Conservation (phyloP, 2,329 filamentous ascomycete species). For the Cordyceps fumosorosea region DNA sequence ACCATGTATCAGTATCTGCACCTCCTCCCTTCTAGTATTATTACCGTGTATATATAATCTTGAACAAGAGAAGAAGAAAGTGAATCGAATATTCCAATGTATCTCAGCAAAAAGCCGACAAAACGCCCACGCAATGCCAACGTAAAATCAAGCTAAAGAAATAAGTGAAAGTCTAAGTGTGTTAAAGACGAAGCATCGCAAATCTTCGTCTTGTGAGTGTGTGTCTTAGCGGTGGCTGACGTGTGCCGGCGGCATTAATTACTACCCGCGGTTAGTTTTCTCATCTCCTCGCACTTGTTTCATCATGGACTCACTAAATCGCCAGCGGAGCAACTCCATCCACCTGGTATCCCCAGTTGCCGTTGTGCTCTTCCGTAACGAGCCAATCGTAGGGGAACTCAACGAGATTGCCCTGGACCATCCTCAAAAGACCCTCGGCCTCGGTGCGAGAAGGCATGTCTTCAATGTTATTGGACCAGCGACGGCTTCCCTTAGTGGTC, state of each 20-base stretch:
- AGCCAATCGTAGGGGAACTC: slow-evolving; percentile 96
- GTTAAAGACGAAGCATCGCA: neutral
- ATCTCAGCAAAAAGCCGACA: neutral
- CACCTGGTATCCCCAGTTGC: slow-evolving; percentile 95
- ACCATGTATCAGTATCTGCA: neutral
- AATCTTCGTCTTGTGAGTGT: neutral
- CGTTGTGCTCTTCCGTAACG: slow-evolving; percentile 80
- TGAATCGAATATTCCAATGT: neutral
- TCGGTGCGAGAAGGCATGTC: slow-evolving; percentile 70
- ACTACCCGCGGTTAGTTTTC: neutral
- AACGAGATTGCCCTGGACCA: slow-evolving; percentile 84
- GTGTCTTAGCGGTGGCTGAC: neutral
- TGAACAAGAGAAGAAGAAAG: slow-evolving; percentile 7
- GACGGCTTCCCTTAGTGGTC: slow-evolving; percentile 62
- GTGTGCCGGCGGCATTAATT: neutral
- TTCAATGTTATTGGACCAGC: slow-evolving; percentile 56
- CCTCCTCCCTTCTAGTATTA: neutral
- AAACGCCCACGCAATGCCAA: slow-evolving; percentile 6
- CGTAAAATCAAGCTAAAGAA: neutral
- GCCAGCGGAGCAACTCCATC: slow-evolving; percentile 93
- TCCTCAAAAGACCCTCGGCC: slow-evolving; percentile 71
- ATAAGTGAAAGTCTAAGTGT: neutral
- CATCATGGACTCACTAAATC: slow-evolving; percentile 69
- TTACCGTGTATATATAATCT: neutral
- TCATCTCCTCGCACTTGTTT: neutral